These are phyloP conservation scores for Salix udensis DNA, from an alignment of 345 rosid genomes.

Conservation along the genomic window DNA sequence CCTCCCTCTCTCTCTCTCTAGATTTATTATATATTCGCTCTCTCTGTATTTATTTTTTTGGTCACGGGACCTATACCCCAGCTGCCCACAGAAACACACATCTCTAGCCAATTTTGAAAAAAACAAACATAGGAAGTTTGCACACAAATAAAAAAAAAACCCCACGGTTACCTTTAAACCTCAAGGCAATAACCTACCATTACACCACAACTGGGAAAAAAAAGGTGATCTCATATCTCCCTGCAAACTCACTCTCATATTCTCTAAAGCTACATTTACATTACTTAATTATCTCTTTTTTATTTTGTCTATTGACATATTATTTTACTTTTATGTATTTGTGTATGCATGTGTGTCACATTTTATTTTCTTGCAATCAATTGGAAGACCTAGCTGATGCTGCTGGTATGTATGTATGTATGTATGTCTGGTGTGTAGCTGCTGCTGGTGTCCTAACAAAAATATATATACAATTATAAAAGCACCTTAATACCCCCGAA, in stretches of 20 bases:
- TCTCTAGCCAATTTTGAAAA: not conserved
- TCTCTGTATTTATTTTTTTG: not conserved
- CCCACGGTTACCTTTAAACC: not conserved
- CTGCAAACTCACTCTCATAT: not conserved
- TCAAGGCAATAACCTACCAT: slow-evolving; percentile 8
- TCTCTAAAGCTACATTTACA: slow-evolving; percentile 32
- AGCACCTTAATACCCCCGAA: not conserved
- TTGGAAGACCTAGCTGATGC: slow-evolving; percentile 7
- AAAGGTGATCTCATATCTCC: slow-evolving; percentile 32
- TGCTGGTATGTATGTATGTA: not conserved
- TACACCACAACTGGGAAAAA: slow-evolving; percentile 21
- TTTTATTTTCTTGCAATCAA: not conserved
- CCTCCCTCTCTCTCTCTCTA: not conserved
- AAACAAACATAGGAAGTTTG: not conserved
- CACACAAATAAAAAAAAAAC: not conserved
- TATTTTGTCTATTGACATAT: slow-evolving; percentile 1
- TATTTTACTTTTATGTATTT: not conserved
- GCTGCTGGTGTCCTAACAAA: not conserved
- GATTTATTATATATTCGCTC: not conserved
- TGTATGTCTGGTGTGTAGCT: not conserved
- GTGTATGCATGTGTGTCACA: slow-evolving; percentile 1
- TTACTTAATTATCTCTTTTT: slow-evolving; percentile 8
- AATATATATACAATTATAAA: not conserved
- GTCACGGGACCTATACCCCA: not conserved
- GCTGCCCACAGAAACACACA: not conserved